Conservation (phyloP, 495 filamentous ascomycete species). For the Penicillium daleae region DNA sequence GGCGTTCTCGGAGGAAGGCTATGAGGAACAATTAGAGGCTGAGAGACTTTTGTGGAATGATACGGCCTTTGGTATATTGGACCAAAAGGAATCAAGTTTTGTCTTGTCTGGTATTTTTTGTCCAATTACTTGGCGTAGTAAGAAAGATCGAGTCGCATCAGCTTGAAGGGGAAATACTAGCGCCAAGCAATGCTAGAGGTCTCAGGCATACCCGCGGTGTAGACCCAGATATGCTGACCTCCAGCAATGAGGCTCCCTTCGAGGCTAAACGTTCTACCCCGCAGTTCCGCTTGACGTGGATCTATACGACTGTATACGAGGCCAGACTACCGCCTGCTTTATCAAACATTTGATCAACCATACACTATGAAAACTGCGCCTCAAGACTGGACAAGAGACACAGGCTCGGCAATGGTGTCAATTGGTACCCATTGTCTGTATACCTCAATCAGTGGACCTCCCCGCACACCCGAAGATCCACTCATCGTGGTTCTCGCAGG, state of each 20-base stretch:
- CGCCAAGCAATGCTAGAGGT: background rate
- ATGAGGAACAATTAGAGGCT: conserved; percentile 20
- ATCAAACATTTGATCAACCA: background rate
- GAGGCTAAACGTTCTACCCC: background rate
- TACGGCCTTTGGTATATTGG: conserved; percentile 11
- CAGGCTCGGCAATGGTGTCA: conserved; percentile 24
- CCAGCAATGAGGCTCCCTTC: background rate
- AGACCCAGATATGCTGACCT: no score
- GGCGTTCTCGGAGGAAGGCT: conserved; percentile 16
- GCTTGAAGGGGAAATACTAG: background rate
- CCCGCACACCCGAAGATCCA: conserved; percentile 29
- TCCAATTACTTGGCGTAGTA: background rate
- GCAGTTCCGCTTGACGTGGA: conserved; percentile 5
- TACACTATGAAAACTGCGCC: conserved; percentile 6
- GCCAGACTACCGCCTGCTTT: background rate
- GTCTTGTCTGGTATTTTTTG: background rate
- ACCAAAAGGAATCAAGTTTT: background rate
- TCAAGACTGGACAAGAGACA: conserved; percentile 8
- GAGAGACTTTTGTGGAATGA: conserved; percentile 13
- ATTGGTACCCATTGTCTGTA: conserved; percentile 46
- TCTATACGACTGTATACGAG: background rate
- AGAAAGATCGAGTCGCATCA: background rate
- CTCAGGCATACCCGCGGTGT: no score
- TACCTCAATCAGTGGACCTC: conserved; percentile 29
- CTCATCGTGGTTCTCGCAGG: conserved; percentile 51